phyloP scores from a whole-genome alignment of 1,139 yeast genomes.

The Lodderomyces theae region DNA sequence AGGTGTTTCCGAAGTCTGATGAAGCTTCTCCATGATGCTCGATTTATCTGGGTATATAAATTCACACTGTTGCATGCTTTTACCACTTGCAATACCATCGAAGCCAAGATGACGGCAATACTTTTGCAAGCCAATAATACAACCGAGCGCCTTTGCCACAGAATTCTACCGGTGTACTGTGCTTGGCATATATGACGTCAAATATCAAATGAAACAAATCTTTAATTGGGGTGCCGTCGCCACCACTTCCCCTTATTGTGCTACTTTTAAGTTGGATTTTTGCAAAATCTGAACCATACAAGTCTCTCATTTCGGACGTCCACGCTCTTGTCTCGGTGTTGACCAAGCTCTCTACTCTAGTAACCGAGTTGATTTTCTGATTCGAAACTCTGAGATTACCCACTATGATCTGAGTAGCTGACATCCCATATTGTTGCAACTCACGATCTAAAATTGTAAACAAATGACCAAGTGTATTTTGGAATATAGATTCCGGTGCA shows the following conservation, averaged over 20 bases:
- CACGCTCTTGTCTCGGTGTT: conserved; percentile 43
- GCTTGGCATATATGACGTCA: conserved; percentile 45
- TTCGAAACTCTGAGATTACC: conserved; percentile 44
- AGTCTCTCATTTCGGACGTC: conserved; percentile 35
- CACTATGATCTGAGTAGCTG: conserved; percentile 44
- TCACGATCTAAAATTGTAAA: conserved; percentile 43
- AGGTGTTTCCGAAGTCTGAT: no score
- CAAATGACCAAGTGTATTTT: conserved; percentile 33
- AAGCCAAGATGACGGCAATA: conserved; percentile 35
- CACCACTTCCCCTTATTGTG: conserved; percentile 35
- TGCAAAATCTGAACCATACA: conserved; percentile 37
- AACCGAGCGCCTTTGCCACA: conserved; percentile 52
- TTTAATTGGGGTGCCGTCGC: conserved; percentile 41
- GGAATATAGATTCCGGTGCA: conserved; percentile 47
- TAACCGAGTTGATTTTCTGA: conserved; percentile 21
- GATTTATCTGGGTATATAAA: no score
- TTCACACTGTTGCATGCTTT: no score
- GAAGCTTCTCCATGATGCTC: no score
- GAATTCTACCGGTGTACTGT: conserved; percentile 36
- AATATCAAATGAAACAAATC: conserved; percentile 53
- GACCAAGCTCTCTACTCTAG: conserved; percentile 30
- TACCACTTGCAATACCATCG: conserved; percentile 20
- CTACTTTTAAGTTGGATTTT: conserved; percentile 31
- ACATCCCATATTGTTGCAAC: conserved; percentile 37
- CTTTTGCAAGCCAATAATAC: conserved; percentile 34